Conservation (phyloP, 2,329 filamentous ascomycete genomes). For the Hypoxylon sp. region DNA sequence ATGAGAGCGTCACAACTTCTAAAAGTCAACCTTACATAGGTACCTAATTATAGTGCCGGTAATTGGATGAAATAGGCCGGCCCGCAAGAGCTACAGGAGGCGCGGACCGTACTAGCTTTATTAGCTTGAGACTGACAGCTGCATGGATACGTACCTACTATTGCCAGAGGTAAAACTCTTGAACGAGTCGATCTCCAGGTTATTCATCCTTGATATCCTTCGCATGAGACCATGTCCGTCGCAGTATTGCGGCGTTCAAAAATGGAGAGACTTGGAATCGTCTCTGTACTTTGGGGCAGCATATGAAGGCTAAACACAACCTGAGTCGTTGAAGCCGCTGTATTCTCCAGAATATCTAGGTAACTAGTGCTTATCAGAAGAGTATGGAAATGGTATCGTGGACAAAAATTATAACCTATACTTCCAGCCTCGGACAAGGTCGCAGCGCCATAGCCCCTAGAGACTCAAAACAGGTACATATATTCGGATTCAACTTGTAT, state of each 20-base stretch:
- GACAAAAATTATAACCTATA: background rate
- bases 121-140: background rate
- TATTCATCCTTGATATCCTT: background rate
- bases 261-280: background rate
- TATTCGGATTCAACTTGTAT: background rate
- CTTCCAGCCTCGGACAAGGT: background rate
- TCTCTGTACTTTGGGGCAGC: background rate
- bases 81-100: background rate
- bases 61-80: background rate
- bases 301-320: background rate
- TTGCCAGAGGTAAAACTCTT: background rate
- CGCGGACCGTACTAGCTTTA: background rate
- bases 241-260: background rate
- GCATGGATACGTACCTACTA: background rate
- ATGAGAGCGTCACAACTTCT: background rate
- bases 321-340: background rate
- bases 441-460: background rate
- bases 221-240: background rate
- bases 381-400: background rate
- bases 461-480: background rate
- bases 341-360: background rate
- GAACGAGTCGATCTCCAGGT: background rate
- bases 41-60: background rate
- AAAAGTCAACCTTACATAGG: background rate
- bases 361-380: background rate